Conservation (phyloP, 2,329 filamentous ascomycete species). For the Ceratocystiopsis brevicomis region DNA sequence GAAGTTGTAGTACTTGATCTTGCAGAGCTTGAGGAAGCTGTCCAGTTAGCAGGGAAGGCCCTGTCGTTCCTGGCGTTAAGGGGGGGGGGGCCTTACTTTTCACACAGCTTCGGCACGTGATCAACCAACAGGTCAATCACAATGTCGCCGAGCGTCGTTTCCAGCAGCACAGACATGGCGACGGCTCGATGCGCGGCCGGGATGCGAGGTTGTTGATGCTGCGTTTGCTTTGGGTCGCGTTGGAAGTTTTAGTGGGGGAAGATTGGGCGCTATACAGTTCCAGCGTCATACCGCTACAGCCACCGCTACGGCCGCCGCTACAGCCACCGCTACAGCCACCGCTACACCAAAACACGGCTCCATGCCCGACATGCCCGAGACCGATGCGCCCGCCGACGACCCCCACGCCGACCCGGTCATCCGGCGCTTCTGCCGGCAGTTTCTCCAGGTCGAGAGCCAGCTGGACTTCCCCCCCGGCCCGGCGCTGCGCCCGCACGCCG, state of each 20-base stretch:
- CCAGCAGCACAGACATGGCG: slow-evolving; percentile 75
- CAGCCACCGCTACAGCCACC: no score
- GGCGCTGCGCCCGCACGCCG: slow-evolving; percentile 36
- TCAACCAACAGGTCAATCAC: slow-evolving; percentile 85
- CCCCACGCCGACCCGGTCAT: not conserved
- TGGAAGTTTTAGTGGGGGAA: no score
- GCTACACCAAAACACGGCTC: no score
- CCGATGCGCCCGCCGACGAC: no score
- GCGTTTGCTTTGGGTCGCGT: no score
- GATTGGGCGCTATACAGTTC: no score
- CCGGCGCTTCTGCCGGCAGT: slow-evolving; percentile 46
- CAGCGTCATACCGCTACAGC: no score
- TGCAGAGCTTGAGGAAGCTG: slow-evolving; percentile 96
- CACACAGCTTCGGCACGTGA: slow-evolving; percentile 76
- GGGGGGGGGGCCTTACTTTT: slow-evolving; percentile 52
- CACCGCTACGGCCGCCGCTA: no score
- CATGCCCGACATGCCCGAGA: no score
- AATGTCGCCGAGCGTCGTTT: slow-evolving; percentile 84
- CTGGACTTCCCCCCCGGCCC: slow-evolving; percentile 44
- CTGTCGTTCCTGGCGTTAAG: no score
- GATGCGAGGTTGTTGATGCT: no score
- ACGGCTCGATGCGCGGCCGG: no score
- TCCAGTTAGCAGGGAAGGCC: slow-evolving; percentile 42
- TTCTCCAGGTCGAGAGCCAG: slow-evolving; percentile 51
- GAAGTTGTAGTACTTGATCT: slow-evolving; percentile 98